Evolutionary conservation across 2,329 filamentous ascomycete species (phyloP).

Genomic region (Penicillium sp.): DNA sequence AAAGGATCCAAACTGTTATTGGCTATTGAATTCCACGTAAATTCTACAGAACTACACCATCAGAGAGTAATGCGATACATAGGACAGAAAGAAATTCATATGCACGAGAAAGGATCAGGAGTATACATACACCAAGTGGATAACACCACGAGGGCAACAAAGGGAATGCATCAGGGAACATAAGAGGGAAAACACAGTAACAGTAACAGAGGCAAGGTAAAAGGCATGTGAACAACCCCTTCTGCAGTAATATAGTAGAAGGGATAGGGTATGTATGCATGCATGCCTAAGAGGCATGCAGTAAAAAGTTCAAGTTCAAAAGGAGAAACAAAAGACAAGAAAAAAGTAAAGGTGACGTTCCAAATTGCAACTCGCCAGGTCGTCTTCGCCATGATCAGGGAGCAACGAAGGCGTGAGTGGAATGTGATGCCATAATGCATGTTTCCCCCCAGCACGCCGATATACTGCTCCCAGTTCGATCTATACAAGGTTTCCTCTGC

Average conservation of each 20-base stretch:
- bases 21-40: not conserved
- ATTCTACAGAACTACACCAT: not conserved
- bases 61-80: not conserved
- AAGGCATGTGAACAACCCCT: constrained; percentile 6
- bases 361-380: constrained; percentile 3
- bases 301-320: constrained; percentile 3
- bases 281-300: constrained; percentile 3
- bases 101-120: constrained; percentile 5
- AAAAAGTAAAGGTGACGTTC: not conserved
- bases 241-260: not conserved
- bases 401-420: not conserved
- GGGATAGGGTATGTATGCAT: constrained; percentile 12
- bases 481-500: constrained; percentile 4
- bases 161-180: constrained; percentile 7
- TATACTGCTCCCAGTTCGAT: not conserved
- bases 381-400: not conserved
- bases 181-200: not conserved
- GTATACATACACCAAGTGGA: constrained; percentile 14
- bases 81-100: constrained; percentile 7
- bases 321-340: not conserved
- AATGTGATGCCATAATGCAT: not conserved
- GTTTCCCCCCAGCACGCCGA: not conserved
- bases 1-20: not conserved
- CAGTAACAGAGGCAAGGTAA: not conserved
- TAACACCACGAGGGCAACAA: constrained; percentile 2